Conservation (phyloP, 495 filamentous ascomycete genomes). For the Apiosordaria backusii region DNA sequence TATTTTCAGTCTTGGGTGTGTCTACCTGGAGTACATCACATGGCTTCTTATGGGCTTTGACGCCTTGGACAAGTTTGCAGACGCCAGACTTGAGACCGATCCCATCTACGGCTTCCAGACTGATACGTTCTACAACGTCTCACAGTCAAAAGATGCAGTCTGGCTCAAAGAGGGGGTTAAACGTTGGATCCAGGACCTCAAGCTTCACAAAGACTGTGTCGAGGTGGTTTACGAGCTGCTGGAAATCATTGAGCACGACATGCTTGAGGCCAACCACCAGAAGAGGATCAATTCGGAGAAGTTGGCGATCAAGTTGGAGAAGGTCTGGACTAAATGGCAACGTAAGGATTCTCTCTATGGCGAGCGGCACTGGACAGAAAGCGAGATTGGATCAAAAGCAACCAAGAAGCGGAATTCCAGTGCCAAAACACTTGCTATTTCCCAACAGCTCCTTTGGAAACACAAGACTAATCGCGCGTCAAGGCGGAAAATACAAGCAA, state of each 20-base stretch:
- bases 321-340: neutral
- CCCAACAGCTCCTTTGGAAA: too few relatives aligned
- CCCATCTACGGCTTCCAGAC: neutral
- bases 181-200: neutral
- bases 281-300: neutral
- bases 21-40: slow-evolving; percentile 6
- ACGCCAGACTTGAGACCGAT: neutral
- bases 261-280: neutral
- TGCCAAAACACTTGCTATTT: too few relatives aligned
- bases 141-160: neutral
- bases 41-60: slow-evolving; percentile 6
- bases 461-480: too few relatives aligned
- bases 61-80: neutral
- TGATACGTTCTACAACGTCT: slow-evolving; percentile 1
- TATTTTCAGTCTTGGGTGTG: slow-evolving; percentile 13
- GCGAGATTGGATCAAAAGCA: neutral
- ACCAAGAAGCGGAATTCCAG: too few relatives aligned
- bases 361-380: neutral
- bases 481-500: too few relatives aligned
- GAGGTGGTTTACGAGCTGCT: neutral
- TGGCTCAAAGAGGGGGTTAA: neutral
- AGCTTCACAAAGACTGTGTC: neutral
- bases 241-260: neutral
- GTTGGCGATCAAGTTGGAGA: neutral
- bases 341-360: neutral